Base-by-base conservation (phyloP, 2,329 filamentous ascomycete genomes). In the Ophiostoma sp. region DNA sequence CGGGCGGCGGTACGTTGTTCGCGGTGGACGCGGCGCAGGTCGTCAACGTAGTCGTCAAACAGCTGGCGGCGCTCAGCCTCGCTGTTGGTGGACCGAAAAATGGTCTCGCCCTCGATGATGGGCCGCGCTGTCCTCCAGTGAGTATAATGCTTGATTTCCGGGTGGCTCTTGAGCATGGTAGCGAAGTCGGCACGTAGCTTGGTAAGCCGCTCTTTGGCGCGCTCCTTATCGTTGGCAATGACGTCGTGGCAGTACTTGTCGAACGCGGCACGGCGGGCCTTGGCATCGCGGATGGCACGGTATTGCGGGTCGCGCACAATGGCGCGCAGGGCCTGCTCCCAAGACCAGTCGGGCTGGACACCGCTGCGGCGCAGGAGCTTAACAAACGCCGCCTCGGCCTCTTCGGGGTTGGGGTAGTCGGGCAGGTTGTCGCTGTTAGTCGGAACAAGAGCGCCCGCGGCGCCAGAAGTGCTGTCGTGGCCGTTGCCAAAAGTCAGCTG, bases 131-230 rank as follows among this genome's bases (percentile, higher is more conserved):
- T 98, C 87, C 94, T 97, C 96, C 96, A 99, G 75, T 94, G 92
- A 57, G 95, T 98, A 82, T 97, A 98, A 81, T 98, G 90, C 82
- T 95, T 96, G 82, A 99, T 98, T 82, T 99, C 96, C 75, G 95
- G 94, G 82, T 99, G 95, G 77, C 94, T 95, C 83, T 92, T 94
- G 77, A 99, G 88, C 96, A 99, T 99, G 72, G 91, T 95, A 77
- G 92, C 92, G 82, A 99, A 99, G 85, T 98, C 96, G 82, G 93
- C 88, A 79, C 94, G 93, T 79, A 98, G 87, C 85, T 98, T 98
- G 78, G 93, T 88, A 82, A 97, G 87, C 80, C 96, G 92, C 83
- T 98, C 95, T 83, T 97, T 95, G 80, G 95, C 95, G 78, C 93
- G 92, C 82, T 97, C 94, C 85, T 97, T 96, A 84, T 99, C 96